A percentile compares a stretch with the other conserved stretches of the same genome.
Conservation (phyloP, 2,329 filamentous ascomycete species). For the Gremmenia infestans region DNA sequence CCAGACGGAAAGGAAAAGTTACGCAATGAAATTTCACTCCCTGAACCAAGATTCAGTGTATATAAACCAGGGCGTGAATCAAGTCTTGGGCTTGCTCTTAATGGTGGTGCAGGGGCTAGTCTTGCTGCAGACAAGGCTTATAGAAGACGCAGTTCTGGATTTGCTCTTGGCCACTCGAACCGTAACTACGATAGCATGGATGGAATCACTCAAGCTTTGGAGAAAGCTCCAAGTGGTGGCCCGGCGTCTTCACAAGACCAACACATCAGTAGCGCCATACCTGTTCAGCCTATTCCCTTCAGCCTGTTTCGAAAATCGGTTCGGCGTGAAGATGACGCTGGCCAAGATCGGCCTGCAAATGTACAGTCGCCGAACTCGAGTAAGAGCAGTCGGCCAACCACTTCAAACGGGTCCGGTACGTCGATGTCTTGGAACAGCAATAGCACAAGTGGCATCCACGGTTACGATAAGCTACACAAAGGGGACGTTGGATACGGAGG, state of each 20-base stretch:
- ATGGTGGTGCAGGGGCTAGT: conserved; percentile 42
- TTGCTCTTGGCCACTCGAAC: conserved; percentile 30
- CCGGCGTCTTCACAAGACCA: conserved; percentile 22
- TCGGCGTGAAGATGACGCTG: conserved; percentile 6
- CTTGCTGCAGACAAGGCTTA: conserved; percentile 56
- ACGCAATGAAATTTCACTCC: conserved; percentile 81
- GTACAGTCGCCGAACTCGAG: conserved; percentile 32
- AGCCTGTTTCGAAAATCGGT: conserved; percentile 31
- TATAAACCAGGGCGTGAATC: conserved; percentile 57
- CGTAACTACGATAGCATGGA: conserved; percentile 25
- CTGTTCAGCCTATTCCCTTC: conserved; percentile 50
- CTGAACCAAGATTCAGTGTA: conserved; percentile 78
- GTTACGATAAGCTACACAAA: conserved; percentile 64
- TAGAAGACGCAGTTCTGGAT: conserved; percentile 52
- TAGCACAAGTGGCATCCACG: conserved; percentile 25
- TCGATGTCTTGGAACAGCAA: conserved; percentile 24
- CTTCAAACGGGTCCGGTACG: conserved; percentile 29
- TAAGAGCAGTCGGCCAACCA: conserved; percentile 27
- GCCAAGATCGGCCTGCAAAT: conserved; percentile 20
- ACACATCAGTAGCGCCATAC: conserved; percentile 22
- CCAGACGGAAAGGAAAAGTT: conserved; percentile 93
- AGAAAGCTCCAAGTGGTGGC: conserved; percentile 21
- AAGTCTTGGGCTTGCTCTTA: conserved; percentile 18
- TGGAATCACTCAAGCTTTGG: conserved; percentile 23
- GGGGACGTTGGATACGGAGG: conserved; percentile 60